phyloP scores from a whole-genome alignment of 768 basidiomycete species.

The Glaciozyma martinii region DNA sequence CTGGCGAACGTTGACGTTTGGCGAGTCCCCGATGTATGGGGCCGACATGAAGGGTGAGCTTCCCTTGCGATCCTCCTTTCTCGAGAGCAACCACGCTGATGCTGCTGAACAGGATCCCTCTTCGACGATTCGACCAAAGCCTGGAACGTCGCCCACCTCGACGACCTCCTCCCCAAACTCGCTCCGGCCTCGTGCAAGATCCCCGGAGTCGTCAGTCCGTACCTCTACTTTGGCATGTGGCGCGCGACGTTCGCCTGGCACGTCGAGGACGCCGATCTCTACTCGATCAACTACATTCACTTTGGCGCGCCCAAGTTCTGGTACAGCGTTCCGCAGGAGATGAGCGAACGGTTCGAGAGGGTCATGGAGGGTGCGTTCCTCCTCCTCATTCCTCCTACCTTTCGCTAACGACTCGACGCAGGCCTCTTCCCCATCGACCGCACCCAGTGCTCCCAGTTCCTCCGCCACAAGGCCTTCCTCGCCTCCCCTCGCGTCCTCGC shows the following conservation, averaged over 20 bases:
- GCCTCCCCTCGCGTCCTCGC: conserved; percentile 77
- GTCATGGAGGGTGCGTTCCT: conserved; percentile 65
- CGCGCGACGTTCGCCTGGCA: conserved; percentile 98
- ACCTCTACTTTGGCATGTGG: conserved; percentile 99
- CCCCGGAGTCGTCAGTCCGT: conserved; percentile 94
- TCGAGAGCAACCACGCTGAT: too few species aligned
- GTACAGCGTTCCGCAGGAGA: conserved; percentile 88
- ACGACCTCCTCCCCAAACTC: conserved; percentile 73
- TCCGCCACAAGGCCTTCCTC: conserved; percentile 92
- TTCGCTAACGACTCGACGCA: neutral
- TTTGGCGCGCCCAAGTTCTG: conserved; percentile 92
- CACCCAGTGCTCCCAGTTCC: conserved; percentile 77
- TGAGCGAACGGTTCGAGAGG: conserved; percentile 71
- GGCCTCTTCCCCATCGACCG: conserved; percentile 77
- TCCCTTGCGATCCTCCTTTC: neutral
- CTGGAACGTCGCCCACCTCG: conserved; percentile 93
- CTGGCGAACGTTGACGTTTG: conserved; percentile 84
- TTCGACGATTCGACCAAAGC: conserved; percentile 64
- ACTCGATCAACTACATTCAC: conserved; percentile 98
- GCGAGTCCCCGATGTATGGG: conserved; percentile 93
- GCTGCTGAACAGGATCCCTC: conserved; percentile 38
- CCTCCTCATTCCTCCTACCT: neutral
- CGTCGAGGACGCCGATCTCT: conserved; percentile 98
- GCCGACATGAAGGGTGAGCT: conserved; percentile 81
- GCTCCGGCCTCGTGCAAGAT: conserved; percentile 62